Evolutionary conservation across 2,329 filamentous ascomycete genomes (phyloP).

Genomic region (Helminthosporium solani): DNA sequence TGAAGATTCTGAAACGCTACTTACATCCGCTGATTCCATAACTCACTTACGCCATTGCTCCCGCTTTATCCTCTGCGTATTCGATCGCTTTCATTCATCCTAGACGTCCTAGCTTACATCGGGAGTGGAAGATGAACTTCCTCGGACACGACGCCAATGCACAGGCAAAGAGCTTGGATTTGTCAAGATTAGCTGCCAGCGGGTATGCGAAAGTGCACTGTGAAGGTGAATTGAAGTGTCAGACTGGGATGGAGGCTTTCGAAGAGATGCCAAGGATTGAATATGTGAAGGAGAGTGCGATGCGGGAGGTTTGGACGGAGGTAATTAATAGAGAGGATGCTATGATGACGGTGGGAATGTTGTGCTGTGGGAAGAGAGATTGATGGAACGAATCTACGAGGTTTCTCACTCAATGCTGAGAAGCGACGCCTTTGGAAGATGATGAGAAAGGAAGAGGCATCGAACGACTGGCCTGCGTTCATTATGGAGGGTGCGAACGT

Average conservation of each 20-base stretch:
- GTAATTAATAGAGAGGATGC: slow-evolving; percentile 15
- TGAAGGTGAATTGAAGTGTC: slow-evolving; percentile 42
- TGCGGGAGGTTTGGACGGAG: slow-evolving; percentile 19
- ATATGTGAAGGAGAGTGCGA: slow-evolving; percentile 14
- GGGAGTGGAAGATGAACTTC: neutral
- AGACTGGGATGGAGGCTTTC: slow-evolving; percentile 42
- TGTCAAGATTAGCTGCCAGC: slow-evolving; percentile 11
- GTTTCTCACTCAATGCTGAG: too few relatives aligned
- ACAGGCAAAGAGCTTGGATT: neutral
- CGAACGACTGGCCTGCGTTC: too few relatives aligned
- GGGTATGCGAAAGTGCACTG: slow-evolving; percentile 48
- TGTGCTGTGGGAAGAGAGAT: neutral
- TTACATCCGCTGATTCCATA: neutral
- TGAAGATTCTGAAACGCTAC: neutral
- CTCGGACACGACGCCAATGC: neutral
- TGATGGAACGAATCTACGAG: neutral
- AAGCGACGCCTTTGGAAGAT: too few relatives aligned
- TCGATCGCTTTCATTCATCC: neutral
- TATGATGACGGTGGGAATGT: slow-evolving; percentile 4
- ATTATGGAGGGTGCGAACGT: too few relatives aligned
- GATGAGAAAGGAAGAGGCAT: too few relatives aligned
- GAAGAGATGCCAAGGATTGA: slow-evolving; percentile 19
- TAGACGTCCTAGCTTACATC: neutral
- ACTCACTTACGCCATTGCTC: neutral
- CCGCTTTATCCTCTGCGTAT: neutral